A percentile compares a stretch with the other conserved stretches of the same genome.
Conservation (phyloP, 257 asterid species). For the Coffea canephora region DNA sequence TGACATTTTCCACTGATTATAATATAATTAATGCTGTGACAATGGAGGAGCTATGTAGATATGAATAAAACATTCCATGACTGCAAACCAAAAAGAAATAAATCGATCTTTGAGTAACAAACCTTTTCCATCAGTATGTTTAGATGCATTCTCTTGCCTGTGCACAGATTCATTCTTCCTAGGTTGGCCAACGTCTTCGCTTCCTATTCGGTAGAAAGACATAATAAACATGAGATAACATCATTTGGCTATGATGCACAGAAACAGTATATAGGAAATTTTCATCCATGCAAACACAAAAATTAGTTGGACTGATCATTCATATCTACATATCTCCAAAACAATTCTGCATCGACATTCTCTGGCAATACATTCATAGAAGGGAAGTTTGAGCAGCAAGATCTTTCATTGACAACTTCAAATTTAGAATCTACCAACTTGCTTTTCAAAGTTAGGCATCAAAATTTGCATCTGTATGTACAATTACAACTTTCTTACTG, state of each 20-base stretch:
- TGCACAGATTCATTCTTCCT: slow-evolving; percentile 19
- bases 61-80: neutral
- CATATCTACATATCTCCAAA: neutral
- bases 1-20: neutral
- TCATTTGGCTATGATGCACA: neutral
- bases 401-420: neutral
- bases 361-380: neutral
- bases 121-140: slow-evolving; percentile 33
- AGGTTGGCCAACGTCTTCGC: slow-evolving; percentile 33
- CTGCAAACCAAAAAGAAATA: neutral
- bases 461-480: neutral
- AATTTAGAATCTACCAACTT: neutral
- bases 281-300: neutral
- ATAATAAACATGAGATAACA: slow-evolving; percentile 2
- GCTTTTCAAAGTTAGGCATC: neutral
- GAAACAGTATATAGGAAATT: neutral
- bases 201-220: slow-evolving; percentile 25
- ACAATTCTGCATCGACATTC: neutral
- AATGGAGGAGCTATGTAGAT: neutral
- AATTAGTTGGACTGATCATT: neutral
- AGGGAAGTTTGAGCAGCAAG: neutral
- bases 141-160: slow-evolving; percentile 31
- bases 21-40: neutral
- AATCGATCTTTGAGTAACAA: neutral
- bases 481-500: neutral